phyloP scores from a whole-genome alignment of 163 green algal species.

The Coccomyxa subellipsoidea region DNA sequence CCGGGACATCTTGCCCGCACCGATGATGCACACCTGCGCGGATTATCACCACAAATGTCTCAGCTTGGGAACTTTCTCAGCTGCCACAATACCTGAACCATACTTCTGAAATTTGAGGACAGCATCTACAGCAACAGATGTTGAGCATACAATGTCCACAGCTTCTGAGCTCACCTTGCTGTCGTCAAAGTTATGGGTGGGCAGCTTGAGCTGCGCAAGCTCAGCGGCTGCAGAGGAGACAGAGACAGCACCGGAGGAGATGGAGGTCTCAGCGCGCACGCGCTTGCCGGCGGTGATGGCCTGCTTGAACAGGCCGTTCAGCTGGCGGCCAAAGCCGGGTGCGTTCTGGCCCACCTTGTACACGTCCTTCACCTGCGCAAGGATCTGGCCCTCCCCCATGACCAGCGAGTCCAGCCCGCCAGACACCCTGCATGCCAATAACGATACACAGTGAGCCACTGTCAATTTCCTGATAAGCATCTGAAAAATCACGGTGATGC shows the following conservation, averaged over 20 bases:
- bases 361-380: slow-evolving; percentile 88
- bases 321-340: slow-evolving; percentile 91
- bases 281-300: slow-evolving; percentile 96
- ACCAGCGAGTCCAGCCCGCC: slow-evolving; percentile 97
- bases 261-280: slow-evolving; percentile 94
- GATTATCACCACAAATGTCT: too few relatives aligned
- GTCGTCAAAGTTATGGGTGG: slow-evolving; percentile 75
- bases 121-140: background rate
- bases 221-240: slow-evolving; percentile 94
- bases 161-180: slow-evolving; percentile 33
- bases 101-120: too few relatives aligned
- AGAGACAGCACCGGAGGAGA: slow-evolving; percentile 88
- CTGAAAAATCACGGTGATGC: too few relatives aligned
- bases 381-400: slow-evolving; percentile 98
- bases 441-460: background rate
- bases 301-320: slow-evolving; percentile 99
- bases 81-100: too few relatives aligned
- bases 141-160: background rate
- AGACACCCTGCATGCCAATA: slow-evolving; percentile 56
- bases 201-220: slow-evolving; percentile 97
- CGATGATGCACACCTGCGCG: slow-evolving; percentile 92
- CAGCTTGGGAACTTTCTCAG: too few relatives aligned
- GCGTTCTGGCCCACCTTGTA: slow-evolving; percentile 92
- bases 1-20: slow-evolving; percentile 96
- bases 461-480: too few relatives aligned